Percentiles rank a stretch among this genome's conserved stretches.
phyloP scores from a whole-genome alignment of 164 flowering plant species.

The Stephania cephalantha region DNA sequence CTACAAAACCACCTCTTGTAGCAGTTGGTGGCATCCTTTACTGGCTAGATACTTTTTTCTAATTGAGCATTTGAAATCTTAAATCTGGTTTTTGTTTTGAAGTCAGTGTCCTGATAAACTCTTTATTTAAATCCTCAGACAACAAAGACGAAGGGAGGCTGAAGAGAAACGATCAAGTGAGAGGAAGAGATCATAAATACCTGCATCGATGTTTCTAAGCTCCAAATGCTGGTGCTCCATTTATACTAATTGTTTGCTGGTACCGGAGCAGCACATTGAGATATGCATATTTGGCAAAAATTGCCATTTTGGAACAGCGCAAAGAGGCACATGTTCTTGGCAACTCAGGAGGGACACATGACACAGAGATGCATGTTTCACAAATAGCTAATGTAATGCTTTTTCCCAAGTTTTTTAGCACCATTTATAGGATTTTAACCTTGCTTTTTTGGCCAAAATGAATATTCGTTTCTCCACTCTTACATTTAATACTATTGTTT shows the following conservation, averaged over 20 bases:
- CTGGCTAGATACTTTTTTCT: background rate
- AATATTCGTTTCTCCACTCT: background rate
- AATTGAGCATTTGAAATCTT: background rate
- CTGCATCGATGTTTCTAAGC: background rate
- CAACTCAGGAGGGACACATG: background rate
- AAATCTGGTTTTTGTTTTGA: background rate
- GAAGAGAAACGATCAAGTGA: conserved; percentile 73
- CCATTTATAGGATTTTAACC: background rate
- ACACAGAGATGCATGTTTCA: background rate
- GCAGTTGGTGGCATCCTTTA: background rate
- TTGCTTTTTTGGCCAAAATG: background rate
- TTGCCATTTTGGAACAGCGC: too few species aligned
- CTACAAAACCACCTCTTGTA: background rate
- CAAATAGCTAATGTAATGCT: background rate
- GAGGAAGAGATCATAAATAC: conserved; percentile 52
- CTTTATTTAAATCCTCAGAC: conserved; percentile 33
- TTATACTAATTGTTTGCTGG: background rate
- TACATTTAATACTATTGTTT: background rate
- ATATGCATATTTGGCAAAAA: background rate
- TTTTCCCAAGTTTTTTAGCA: background rate
- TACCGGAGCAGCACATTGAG: background rate
- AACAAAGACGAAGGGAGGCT: conserved; percentile 72
- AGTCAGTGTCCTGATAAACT: background rate
- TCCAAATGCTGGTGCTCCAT: conserved; percentile 2
- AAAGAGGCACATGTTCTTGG: too few species aligned